Base-by-base conservation (phyloP, 495 filamentous ascomycete species). In the Halenospora varia region DNA sequence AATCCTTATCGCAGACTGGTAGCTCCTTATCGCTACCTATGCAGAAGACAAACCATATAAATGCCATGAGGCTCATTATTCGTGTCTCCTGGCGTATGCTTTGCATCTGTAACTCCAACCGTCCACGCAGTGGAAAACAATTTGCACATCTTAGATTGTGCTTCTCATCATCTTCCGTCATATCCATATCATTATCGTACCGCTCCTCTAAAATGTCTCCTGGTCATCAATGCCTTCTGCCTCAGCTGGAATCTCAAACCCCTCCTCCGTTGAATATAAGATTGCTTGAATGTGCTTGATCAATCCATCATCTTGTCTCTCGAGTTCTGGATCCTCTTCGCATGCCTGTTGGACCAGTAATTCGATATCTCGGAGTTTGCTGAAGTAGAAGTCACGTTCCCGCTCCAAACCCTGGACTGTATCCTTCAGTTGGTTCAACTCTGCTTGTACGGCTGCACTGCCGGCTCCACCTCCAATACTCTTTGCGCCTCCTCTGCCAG, bases 311-410 rank as follows among this genome's bases (percentile, higher is more conserved):
- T 96, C 93, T 22, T 93, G 88, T 81, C 92, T 88, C 77, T 96
- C 94, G 49, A 97, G 73, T 71, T 93, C 85, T 3, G 93, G 91
- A 60, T 96, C 86, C 41, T 85, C 85, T 65, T 97, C 94, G 64
- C 96, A 88, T 15, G 90, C 90, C 60, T 86, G 84, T 77, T 98
- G 94, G 52, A 98, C 77, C 68, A 98, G 70, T 62, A 98, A 72
- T 73, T 98, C 95, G 62, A 98, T 98, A 67, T 98, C 94, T 64
- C 94, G 84, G 56, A 98, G 75, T 75, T 98, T 98, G 78, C 89
- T 92, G 71, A 98, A 98, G 78, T 98, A 98, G 73, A 98, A 98
- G 71, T 98, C 94, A 51, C 94, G 78, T 77, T 98, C 94, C 68
- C 90, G 88, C 77, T 96, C 90, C 47, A 96, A 77, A 3, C 90